A percentile compares a stretch with the other conserved stretches of the same genome.
These are phyloP conservation scores for Flagelloscypha sp. DNA, from an alignment of 768 basidiomycete genomes.

Conservation along the genomic window DNA sequence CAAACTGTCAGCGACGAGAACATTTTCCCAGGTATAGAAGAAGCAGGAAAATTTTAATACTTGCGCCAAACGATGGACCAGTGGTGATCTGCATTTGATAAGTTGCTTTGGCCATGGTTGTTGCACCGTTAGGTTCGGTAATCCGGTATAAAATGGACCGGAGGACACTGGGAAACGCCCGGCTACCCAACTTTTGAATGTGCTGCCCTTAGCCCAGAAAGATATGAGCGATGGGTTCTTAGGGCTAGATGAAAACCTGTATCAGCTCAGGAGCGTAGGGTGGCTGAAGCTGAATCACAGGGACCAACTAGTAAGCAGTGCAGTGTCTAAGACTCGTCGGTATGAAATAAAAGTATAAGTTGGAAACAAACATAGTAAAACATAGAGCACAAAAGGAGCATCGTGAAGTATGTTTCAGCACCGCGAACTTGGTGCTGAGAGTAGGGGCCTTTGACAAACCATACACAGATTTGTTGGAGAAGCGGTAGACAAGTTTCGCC, in stretches of 20 bases:
- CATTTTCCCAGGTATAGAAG: too few species aligned
- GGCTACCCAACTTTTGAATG: slow-evolving; percentile 52
- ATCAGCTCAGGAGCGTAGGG: too few species aligned
- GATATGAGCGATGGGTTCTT: slow-evolving; percentile 49
- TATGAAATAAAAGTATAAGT: neutral
- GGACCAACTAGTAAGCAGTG: slow-evolving; percentile 30
- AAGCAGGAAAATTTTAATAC: too few species aligned
- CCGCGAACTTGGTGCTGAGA: slow-evolving; percentile 52
- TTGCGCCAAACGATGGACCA: too few species aligned
- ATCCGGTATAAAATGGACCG: slow-evolving; percentile 74
- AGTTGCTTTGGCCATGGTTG: slow-evolving; percentile 4
- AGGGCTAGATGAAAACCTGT: slow-evolving; percentile 33
- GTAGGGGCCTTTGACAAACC: slow-evolving; percentile 53
- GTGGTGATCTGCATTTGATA: slow-evolving; percentile 39
- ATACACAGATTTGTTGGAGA: slow-evolving; percentile 54
- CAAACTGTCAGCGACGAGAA: too few species aligned
- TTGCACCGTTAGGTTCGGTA: slow-evolving; percentile 42
- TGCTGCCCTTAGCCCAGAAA: slow-evolving; percentile 64
- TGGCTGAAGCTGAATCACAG: neutral
- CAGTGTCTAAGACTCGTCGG: slow-evolving; percentile 36
- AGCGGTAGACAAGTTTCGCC: slow-evolving; percentile 46
- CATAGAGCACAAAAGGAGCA: slow-evolving; percentile 56
- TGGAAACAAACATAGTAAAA: too few species aligned
- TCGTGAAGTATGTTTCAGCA: slow-evolving; percentile 45
- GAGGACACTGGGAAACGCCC: slow-evolving; percentile 48